Evolutionary conservation across 192 early-diverging fungal genomes (phyloP), one percentile per base, ranked within the genome.

Genomic region (Paraglomus occultum): DNA sequence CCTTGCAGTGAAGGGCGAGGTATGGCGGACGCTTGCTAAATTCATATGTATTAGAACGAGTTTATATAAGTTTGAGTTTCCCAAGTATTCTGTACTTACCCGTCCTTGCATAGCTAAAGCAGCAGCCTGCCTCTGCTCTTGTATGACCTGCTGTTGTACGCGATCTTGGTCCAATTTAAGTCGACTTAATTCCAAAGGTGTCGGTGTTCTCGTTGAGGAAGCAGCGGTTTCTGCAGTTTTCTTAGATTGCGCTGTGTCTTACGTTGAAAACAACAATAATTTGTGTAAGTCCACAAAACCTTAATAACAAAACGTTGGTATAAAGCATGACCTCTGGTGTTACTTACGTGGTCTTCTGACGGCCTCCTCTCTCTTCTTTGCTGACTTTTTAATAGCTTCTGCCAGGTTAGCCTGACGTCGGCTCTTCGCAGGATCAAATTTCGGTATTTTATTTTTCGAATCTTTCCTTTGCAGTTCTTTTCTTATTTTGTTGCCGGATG

Each of bases 331-430:
- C 47, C 31, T 3, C 1, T 50, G 12, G 8, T 39, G n/a, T n/a
- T 60, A 71, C 72, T 71, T 46, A 73, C 71, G 12, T 76, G 74
- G 67, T 67, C 74, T 55, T 64, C 48, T 70, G 47, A 55, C 54
- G 10, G 75, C 71, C 45, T 79, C 74, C 51, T 86, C 83, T 54
- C 85, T 77, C 54, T 86, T 90, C 71, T 83, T 84, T 64, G 78
- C 72, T 3, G 84, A 74, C 48, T 80, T 83, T 64, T 84, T 83
- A 55, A 90, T 90, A 5, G 83, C 82, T 57, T 88, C 88, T 40
- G 85, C 76, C 12, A 87, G 74, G 38, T 73, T 83, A 51, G 84
- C 73, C 39, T 87, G 82, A 39, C 86, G 75, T 22, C 84, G 82
- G 15, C 60, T 53, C 40, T 64, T 77, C 1, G 63, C 73, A 39